Percentiles rank a stretch among this genome's conserved stretches.
Conservation (phyloP, 495 filamentous ascomycete species). For the Trichoderma orchidacearum region DNA sequence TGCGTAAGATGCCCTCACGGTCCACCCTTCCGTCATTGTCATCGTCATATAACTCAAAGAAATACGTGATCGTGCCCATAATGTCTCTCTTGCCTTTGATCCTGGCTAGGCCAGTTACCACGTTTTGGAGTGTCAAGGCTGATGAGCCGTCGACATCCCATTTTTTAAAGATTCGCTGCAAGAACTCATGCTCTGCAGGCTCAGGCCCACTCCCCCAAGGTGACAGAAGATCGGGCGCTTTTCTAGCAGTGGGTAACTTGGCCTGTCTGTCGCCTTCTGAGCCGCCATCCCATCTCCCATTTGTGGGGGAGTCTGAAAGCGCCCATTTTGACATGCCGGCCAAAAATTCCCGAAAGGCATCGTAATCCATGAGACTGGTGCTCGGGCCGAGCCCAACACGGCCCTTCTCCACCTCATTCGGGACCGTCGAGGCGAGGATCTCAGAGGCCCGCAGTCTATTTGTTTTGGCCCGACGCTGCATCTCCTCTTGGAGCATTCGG, state of each 20-base stretch:
- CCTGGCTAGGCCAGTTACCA: slow-evolving; percentile 77
- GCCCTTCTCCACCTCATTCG: slow-evolving; percentile 50
- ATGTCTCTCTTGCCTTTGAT: slow-evolving; percentile 90
- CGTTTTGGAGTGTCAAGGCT: slow-evolving; percentile 74
- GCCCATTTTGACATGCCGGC: slow-evolving; percentile 85
- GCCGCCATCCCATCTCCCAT: slow-evolving; percentile 38
- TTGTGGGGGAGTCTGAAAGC: slow-evolving; percentile 56
- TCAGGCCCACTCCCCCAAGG: slow-evolving; percentile 67
- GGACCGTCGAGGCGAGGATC: slow-evolving; percentile 20
- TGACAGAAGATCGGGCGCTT: slow-evolving; percentile 37
- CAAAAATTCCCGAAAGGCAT: slow-evolving; percentile 86
- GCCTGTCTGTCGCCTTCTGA: slow-evolving; percentile 35
- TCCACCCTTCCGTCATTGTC: slow-evolving; percentile 87
- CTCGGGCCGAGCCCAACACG: slow-evolving; percentile 84
- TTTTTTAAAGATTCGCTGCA: slow-evolving; percentile 72
- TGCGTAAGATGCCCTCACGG: slow-evolving; percentile 86
- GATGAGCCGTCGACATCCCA: slow-evolving; percentile 71
- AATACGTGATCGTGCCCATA: slow-evolving; percentile 93
- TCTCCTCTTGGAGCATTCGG: slow-evolving; percentile 63
- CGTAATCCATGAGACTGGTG: slow-evolving; percentile 85
- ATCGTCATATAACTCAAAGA: slow-evolving; percentile 95
- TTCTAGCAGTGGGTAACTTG: slow-evolving; percentile 31
- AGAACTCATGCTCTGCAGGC: slow-evolving; percentile 90
- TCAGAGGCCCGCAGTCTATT: slow-evolving; percentile 40
- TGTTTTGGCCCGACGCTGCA: slow-evolving; percentile 46